Conservation (phyloP, 805 yeast genomes). For the Yamadazyma kitorensis region DNA sequence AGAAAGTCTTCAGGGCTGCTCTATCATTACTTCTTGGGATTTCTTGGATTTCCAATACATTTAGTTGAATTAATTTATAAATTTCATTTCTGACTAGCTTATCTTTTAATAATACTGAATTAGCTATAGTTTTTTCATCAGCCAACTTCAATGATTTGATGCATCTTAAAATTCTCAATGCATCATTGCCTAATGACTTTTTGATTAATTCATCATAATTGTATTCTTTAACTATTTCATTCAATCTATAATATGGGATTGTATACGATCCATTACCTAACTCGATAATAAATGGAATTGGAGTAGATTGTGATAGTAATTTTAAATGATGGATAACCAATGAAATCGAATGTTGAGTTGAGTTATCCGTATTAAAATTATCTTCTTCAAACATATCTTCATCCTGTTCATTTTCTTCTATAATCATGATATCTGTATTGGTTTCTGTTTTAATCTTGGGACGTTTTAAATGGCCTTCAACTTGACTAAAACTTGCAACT, state of each 20-base stretch:
- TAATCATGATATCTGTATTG: conserved; percentile 27
- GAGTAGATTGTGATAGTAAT: conserved; percentile 52
- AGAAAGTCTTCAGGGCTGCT: conserved; percentile 85
- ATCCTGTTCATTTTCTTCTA: conserved; percentile 3
- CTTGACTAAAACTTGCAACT: conserved; percentile 14
- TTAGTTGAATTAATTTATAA: conserved; percentile 61
- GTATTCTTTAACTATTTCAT: conserved; percentile 43
- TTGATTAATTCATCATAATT: conserved; percentile 58
- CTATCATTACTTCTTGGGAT: conserved; percentile 90
- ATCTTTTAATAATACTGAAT: conserved; percentile 73
- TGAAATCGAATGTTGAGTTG: conserved; percentile 25
- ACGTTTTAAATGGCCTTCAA: conserved; percentile 17
- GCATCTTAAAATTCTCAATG: conserved; percentile 75
- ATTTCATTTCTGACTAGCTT: conserved; percentile 71
- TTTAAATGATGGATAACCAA: conserved; percentile 65
- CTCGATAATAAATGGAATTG: conserved; percentile 59
- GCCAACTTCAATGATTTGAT: conserved; percentile 65
- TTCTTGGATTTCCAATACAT: conserved; percentile 85
- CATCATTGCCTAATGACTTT: conserved; percentile 60
- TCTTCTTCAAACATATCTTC: conserved; percentile 1
- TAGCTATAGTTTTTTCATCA: conserved; percentile 81
- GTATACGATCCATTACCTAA: conserved; percentile 53
- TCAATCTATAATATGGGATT: conserved; percentile 58
- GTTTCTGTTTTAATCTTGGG: conserved; percentile 26
- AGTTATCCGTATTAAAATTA: conserved; percentile 19